Base-by-base conservation (phyloP, 2,329 filamentous ascomycete species). In the Colletotrichum sp. region DNA sequence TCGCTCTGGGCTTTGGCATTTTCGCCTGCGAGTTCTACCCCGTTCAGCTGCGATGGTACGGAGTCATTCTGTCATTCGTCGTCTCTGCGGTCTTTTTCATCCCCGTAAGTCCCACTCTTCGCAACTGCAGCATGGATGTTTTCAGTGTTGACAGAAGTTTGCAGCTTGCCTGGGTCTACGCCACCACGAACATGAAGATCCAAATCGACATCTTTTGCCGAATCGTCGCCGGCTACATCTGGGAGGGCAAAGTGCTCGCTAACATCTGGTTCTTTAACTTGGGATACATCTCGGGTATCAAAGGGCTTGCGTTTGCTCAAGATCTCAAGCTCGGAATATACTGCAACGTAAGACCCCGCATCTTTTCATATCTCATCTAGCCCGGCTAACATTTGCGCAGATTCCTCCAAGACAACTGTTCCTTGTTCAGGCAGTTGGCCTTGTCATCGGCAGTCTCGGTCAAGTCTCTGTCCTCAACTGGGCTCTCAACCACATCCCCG, bases 281-380 rank as follows among this genome's bases (percentile, higher is more conserved):
- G 43, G 84, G 82, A 4, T 87, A 86, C 63, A 87, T 87, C 43
- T 84, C 84, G 3, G 83, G 84, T 59, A 83, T 84, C 68, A 87
- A 88, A 71, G 86, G 82, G 0, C 81, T 87, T 4, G 82, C 82
- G 7, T 88, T 87, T 76, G 83, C 85, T 0, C 83, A 85, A 72
- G 87, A 89, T 59, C 78, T 88, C 34, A 89, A 89, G 76, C 82
- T 89, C 1, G 88, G 86, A 1, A 82, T 86, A 6, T 86, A 87
- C 77, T 82, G 81, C 65, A 81, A 83, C 28, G 81, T 82, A 34
- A 72, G 78, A 71, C 0, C 16, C 5, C 30, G 4, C 48, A 9
- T 18, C 6, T 6, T n/a, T 15, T 18, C 8, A 12, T 2, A 5
- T 4, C 55, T 21, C 2, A 10, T 67, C 18, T 7, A 21, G 7